Evolutionary conservation across 345 rosid genomes (phyloP).

Genomic region (Barbarea vulgaris): DNA sequence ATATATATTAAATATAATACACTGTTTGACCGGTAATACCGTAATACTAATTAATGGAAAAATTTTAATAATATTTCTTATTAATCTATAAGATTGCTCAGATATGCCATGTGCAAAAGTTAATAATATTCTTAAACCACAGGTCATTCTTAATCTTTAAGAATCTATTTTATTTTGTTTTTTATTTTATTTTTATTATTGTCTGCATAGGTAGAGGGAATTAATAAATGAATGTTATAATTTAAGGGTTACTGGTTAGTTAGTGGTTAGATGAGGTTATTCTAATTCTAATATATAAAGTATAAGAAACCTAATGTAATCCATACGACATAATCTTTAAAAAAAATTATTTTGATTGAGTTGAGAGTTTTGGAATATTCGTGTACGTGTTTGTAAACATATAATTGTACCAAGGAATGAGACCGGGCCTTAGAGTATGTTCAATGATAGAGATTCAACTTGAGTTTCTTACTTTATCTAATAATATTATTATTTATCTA

Average conservation of each 20-base stretch:
- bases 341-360: neutral
- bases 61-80: neutral
- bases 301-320: slow-evolving; percentile 7
- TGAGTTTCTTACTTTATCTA: too few species aligned
- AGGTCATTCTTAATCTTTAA: slow-evolving; percentile 15
- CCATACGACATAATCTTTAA: neutral
- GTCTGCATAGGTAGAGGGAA: neutral
- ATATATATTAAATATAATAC: neutral
- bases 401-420: slow-evolving; percentile 13
- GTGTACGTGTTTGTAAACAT: slow-evolving; percentile 23
- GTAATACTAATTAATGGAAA: neutral
- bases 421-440: too few species aligned
- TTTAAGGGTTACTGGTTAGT: neutral
- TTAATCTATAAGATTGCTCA: neutral
- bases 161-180: neutral
- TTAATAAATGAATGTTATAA: neutral
- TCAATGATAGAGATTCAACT: too few species aligned
- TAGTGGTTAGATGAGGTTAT: slow-evolving; percentile 1
- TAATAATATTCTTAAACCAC: neutral
- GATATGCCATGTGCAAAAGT: slow-evolving; percentile 29
- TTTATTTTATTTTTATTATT: neutral
- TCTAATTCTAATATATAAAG: neutral
- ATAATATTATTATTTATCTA: too few species aligned
- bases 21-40: neutral
- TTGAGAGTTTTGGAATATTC: slow-evolving; percentile 19